Conservation (phyloP, 2,329 filamentous ascomycete genomes). For the Metarhizium brunneum region DNA sequence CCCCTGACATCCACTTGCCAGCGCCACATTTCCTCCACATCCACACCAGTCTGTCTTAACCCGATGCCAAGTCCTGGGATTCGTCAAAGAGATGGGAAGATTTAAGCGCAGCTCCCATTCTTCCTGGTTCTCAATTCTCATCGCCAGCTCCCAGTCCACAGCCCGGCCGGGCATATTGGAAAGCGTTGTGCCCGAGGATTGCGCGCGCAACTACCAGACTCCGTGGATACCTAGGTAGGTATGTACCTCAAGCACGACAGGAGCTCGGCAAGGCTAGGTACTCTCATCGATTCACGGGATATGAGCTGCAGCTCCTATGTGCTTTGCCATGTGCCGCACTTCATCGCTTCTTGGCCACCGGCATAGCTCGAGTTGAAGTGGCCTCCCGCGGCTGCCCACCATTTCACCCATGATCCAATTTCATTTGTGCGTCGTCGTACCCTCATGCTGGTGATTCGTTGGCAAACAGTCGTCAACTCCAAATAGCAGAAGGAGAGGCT, state of each 20-base stretch:
- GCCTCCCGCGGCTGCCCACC: background rate
- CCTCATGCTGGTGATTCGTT: background rate
- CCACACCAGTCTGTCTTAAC: background rate
- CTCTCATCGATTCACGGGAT: background rate
- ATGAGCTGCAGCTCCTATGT: background rate
- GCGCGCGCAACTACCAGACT: too few relatives aligned
- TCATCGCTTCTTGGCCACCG: background rate
- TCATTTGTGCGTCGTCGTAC: background rate
- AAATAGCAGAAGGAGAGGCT: background rate
- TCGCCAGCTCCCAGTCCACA: background rate
- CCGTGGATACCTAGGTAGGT: too few relatives aligned
- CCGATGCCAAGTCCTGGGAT: background rate
- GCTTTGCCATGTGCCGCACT: background rate
- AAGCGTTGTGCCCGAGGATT: background rate
- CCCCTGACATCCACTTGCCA: constrained; percentile 2
- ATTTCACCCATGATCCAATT: background rate
- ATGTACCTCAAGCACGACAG: background rate
- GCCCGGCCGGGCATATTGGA: background rate
- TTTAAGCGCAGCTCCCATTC: background rate
- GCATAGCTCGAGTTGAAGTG: background rate
- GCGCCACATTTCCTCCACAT: constrained; percentile 1
- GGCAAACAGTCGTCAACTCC: background rate
- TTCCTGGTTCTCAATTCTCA: background rate
- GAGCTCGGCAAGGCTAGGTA: background rate
- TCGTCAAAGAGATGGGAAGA: background rate